Evolutionary conservation across 1,284 basidiomycete genomes (phyloP).

Genomic region (Trichosporon inkin): DNA sequence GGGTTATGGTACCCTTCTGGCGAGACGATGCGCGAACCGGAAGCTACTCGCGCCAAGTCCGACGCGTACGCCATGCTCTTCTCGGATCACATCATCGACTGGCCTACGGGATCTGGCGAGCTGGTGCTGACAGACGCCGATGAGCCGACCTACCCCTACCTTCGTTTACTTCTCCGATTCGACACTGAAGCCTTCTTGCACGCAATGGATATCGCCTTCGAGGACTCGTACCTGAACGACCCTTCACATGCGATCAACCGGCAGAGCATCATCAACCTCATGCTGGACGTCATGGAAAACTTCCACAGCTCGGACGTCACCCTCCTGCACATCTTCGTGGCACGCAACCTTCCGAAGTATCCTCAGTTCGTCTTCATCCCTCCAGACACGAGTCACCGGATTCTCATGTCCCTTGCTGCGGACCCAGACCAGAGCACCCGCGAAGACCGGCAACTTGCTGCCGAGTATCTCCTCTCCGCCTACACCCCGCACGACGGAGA

Average conservation of each 20-base stretch:
- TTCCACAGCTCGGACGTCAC: conserved; percentile 64
- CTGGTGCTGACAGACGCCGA: conserved; percentile 42
- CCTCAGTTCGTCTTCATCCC: conserved; percentile 77
- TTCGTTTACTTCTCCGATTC: conserved; percentile 75
- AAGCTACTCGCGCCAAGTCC: conserved; percentile 63
- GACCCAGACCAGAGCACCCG: conserved; percentile 69
- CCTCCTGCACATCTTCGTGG: conserved; percentile 91
- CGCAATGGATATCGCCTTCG: conserved; percentile 88
- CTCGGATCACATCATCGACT: conserved; percentile 70
- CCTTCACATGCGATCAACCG: conserved; percentile 61
- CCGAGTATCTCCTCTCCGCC: conserved; percentile 88
- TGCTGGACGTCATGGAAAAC: conserved; percentile 65
- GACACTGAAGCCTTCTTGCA: conserved; percentile 95
- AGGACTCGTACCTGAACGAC: conserved; percentile 85
- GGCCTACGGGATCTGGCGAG: conserved; percentile 56
- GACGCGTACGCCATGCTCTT: conserved; percentile 78
- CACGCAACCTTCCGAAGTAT: conserved; percentile 95
- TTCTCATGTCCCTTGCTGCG: conserved; percentile 71
- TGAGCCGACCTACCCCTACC: conserved; percentile 84
- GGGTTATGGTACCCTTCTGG: conserved; percentile 85
- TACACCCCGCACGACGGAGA: conserved; percentile 79
- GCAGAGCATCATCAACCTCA: conserved; percentile 75
- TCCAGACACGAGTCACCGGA: conserved; percentile 64
- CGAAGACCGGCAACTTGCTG: conserved; percentile 91
- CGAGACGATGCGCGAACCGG: conserved; percentile 62